A percentile compares a stretch with the other conserved stretches of the same genome.
Evolutionary conservation across 2,329 filamentous ascomycete species (phyloP).

Genomic region (Cladosporium sp.): DNA sequence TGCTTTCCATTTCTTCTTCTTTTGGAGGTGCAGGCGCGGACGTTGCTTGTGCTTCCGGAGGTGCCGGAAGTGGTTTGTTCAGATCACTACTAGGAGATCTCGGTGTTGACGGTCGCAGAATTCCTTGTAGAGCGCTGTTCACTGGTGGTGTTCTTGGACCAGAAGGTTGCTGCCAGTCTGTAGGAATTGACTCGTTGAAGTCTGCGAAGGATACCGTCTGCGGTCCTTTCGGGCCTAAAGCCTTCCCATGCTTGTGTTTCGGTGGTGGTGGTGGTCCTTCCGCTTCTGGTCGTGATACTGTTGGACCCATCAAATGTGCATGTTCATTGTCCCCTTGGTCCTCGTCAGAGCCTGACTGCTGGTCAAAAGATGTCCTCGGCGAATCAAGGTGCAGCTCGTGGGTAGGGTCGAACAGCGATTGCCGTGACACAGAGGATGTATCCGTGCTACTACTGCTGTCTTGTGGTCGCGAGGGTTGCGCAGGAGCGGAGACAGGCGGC

Average conservation of each 20-base stretch:
- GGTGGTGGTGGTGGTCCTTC: slow-evolving; percentile 64
- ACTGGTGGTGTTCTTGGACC: slow-evolving; percentile 18
- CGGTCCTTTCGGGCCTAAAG: slow-evolving; percentile 49
- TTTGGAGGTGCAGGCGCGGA: not conserved
- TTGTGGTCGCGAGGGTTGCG: slow-evolving; percentile 16
- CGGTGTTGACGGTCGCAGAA: slow-evolving; percentile 28
- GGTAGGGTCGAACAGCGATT: slow-evolving; percentile 51
- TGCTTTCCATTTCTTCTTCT: not conserved
- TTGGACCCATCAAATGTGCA: slow-evolving; percentile 26
- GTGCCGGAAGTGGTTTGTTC: slow-evolving; percentile 59
- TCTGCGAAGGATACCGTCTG: slow-evolving; percentile 32
- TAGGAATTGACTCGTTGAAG: slow-evolving; percentile 30
- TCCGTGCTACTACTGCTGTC: slow-evolving; percentile 50
- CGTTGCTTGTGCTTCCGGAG: slow-evolving; percentile 32
- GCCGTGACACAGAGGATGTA: slow-evolving; percentile 51
- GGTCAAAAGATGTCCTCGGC: slow-evolving; percentile 53
- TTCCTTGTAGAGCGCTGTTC: slow-evolving; percentile 18
- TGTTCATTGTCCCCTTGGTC: slow-evolving; percentile 44
- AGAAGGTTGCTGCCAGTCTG: slow-evolving; percentile 17
- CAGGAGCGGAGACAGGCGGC: slow-evolving; percentile 14
- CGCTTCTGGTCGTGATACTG: slow-evolving; percentile 41
- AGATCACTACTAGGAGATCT: slow-evolving; percentile 45
- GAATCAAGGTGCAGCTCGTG: slow-evolving; percentile 44
- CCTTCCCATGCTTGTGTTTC: slow-evolving; percentile 69
- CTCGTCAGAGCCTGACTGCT: slow-evolving; percentile 19